A percentile compares a stretch with the other conserved stretches of the same genome.
Conservation (phyloP, 495 filamentous ascomycete genomes). For the Penicillium salamii region DNA sequence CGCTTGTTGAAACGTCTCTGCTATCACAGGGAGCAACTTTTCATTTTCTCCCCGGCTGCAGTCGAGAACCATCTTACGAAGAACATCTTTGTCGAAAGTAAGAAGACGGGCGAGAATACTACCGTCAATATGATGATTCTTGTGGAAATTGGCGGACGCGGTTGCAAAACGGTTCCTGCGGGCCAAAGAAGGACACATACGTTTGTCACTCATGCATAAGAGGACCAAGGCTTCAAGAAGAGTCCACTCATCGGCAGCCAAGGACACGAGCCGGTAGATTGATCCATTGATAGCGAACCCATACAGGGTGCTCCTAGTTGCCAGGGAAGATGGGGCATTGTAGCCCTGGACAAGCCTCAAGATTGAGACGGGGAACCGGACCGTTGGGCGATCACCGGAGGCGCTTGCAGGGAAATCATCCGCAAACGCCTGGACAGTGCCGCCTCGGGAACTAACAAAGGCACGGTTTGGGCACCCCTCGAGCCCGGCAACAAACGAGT, state of each 20-base stretch:
- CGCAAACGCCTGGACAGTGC: conserved; percentile 30
- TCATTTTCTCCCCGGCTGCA: neutral
- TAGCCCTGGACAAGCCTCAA: conserved; percentile 23
- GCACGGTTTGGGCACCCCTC: neutral
- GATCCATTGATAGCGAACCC: conserved; percentile 66
- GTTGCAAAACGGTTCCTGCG: conserved; percentile 24
- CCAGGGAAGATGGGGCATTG: conserved; percentile 12
- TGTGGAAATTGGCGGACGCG: conserved; percentile 28
- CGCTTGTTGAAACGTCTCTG: conserved; percentile 26
- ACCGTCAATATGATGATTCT: conserved; percentile 63
- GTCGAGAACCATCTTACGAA: conserved; percentile 37
- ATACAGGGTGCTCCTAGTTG: conserved; percentile 32
- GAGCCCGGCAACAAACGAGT: conserved; percentile 3
- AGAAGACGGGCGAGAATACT: conserved; percentile 59
- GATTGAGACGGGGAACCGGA: conserved; percentile 34
- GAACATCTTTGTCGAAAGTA: conserved; percentile 31
- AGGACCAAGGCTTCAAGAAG: conserved; percentile 64
- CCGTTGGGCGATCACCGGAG: conserved; percentile 25
- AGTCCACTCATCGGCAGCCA: conserved; percentile 53
- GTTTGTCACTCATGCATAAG: conserved; percentile 42
- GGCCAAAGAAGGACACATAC: conserved; percentile 37
- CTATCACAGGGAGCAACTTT: neutral
- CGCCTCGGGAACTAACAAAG: conserved; percentile 25
- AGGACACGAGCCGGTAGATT: conserved; percentile 56
- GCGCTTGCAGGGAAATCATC: conserved; percentile 10